Evolutionary conservation across 1,139 yeast species (phyloP), one percentile per base, ranked within the genome.

Genomic region (Candida sp.): DNA sequence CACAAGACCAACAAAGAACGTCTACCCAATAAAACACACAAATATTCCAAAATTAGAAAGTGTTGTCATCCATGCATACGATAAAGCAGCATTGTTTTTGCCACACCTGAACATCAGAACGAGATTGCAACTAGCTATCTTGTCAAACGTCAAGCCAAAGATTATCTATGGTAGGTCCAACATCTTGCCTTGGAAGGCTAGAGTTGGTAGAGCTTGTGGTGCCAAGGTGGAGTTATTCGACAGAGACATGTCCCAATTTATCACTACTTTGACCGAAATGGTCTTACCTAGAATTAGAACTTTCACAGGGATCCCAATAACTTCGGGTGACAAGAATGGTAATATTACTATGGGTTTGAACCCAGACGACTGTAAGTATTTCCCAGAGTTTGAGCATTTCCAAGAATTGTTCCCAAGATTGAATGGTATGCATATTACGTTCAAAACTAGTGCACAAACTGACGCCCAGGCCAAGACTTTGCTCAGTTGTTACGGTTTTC

Each of bases 201-300:
- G 98, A 69, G 85, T 85, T 47, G 97, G 98, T 43, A 88, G 85
- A 76, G 87, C 89, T 46, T 90, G 96, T 84, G 99, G 99, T 49
- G 97, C 96, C 54, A 90, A 90, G 66, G 88, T 87, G 23, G 84
- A 83, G 54, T 74, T 96, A 53, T 77, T 78, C 35, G 99, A 98
- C 44, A 81, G 88, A 57, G 90, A 90, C 51, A 90, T 93, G 88
- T 74, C 85, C 50, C 98, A 92, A 71, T 94, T 96, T 65, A 67
- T 96, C 54, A 73, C 88, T 25, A 94, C 99, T 1, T 75, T 96
- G 62, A 84, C 96, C 1, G 99, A 96, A 70, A 77, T 96, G 60
- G 99, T 96, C 30, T 80, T 94, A 61, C 99, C 99, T 47, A 84
- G 97, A 70, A 85, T 93, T 54, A 88, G 96, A 81, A 90, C 93